Base-by-base conservation (phyloP, 1,139 yeast species). In the Arxiozyma slooffiae region DNA sequence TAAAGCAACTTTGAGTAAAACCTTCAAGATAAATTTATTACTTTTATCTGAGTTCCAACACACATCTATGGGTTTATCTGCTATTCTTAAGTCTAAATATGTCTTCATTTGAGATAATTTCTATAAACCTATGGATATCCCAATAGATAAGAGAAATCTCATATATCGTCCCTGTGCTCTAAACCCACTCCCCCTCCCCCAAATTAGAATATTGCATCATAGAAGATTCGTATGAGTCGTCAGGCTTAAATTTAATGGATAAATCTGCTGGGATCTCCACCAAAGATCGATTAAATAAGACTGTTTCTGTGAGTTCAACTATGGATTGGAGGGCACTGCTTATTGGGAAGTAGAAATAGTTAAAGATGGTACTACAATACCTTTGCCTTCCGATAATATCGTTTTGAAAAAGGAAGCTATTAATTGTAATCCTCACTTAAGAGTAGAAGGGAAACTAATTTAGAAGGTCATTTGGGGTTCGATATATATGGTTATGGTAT, bases 381-480 rank as follows among this genome's bases (percentile, higher is more conserved):
- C 51, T 3, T 50, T 51, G 8, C 58, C 55, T 21, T 48, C 46
- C 9, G 52, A 47, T 20, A 53, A 46, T 4, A 52, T 53, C 37
- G 9, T 22, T 53, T 44, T 5, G 47, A 50, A 50, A 20, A 56
- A 57, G 47, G 62, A 62, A 20, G 44, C 57, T 17, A 52, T 61
- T 42, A 62, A 63, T 50, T 49, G 57, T 11, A 57, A 60, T n/a
- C 60, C 60, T 52, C 95, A 90, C 65, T 90, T 90, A 1, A 69
- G 98, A 38, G 84, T 0, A 71, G 97, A 51, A 75, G 87, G 56
- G 98, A 92, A 62, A 95, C 96, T 1, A 79, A 89, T 50, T 69
- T 90, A 47, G 97, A 92, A 58, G 96, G 96, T 0, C 98, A 98
- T 0, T 92, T 90, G 9, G 99, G 99, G 4, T 87, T 80, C 62